Evolutionary conservation across 139 green algal genomes (phyloP).

Genomic region (Volvox africanus): DNA sequence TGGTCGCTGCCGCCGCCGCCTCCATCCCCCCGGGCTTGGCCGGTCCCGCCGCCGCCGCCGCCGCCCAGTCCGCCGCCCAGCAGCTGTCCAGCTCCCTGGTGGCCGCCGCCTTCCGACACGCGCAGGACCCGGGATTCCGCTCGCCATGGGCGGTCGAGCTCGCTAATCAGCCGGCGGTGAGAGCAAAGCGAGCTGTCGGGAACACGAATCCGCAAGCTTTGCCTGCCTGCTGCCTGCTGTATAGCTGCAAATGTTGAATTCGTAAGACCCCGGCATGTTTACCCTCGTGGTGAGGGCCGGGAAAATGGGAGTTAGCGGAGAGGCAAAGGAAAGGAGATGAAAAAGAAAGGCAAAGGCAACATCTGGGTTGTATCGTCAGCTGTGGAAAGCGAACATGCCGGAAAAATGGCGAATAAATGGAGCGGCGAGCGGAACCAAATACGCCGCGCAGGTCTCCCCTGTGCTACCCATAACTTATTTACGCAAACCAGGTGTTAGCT

Average conservation of each 20-base stretch:
- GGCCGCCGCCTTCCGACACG: neutral
- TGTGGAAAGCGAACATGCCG: no score
- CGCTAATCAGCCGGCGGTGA: conserved; percentile 33
- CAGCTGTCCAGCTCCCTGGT: conserved; percentile 37
- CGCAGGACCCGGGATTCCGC: conserved; percentile 47
- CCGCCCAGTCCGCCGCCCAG: neutral
- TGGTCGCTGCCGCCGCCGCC: conserved; percentile 53
- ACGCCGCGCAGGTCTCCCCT: no score
- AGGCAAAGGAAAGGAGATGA: neutral
- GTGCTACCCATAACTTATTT: no score
- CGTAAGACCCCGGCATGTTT: neutral
- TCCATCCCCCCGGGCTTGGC: neutral
- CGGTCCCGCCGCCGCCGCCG: conserved; percentile 1
- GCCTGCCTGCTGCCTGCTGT: no score
- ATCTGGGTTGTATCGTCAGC: neutral
- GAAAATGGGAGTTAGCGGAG: neutral
- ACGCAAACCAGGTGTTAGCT: no score
- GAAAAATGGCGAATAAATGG: no score
- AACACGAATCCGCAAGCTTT: no score
- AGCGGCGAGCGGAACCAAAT: no score
- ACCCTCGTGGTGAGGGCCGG: neutral
- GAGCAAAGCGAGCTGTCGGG: neutral
- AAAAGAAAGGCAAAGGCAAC: neutral
- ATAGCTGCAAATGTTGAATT: neutral
- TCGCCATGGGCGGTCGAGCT: conserved; percentile 82